Evolutionary conservation across 1,284 basidiomycete genomes (phyloP).

Genomic region (Flammula alnicola): DNA sequence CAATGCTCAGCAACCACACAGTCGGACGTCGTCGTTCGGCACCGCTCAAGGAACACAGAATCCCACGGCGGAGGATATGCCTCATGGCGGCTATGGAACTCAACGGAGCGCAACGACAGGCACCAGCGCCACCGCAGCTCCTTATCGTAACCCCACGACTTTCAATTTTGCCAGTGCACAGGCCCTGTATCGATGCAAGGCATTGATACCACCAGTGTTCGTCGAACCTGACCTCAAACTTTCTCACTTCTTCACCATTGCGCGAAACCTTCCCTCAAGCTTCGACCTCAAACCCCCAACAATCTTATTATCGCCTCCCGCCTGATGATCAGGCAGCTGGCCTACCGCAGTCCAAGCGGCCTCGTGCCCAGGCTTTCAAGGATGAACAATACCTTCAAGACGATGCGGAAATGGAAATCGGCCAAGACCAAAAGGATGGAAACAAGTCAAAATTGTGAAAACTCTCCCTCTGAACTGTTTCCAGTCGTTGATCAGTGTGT

Average conservation of each 20-base stretch:
- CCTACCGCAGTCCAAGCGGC: slow-evolving; percentile 33
- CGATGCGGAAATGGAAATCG: slow-evolving; percentile 37
- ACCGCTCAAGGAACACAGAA: slow-evolving; percentile 6
- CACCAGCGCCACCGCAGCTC: slow-evolving; percentile 10
- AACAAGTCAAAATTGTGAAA: slow-evolving; percentile 54
- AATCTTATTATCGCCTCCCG: slow-evolving; percentile 26
- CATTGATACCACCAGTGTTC: slow-evolving; percentile 6
- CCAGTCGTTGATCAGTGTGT: slow-evolving; percentile 5
- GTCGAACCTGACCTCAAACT: slow-evolving; percentile 8
- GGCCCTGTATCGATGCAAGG: slow-evolving; percentile 10
- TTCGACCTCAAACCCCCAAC: slow-evolving; percentile 15
- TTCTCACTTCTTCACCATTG: slow-evolving; percentile 29
- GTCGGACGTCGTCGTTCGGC: slow-evolving; percentile 14
- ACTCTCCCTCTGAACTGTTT: slow-evolving; percentile 39
- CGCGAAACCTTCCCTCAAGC: slow-evolving; percentile 28
- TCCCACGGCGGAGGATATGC: slow-evolving; percentile 11
- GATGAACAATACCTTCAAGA: slow-evolving; percentile 40
- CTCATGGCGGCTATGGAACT: slow-evolving; percentile 16
- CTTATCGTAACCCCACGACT: slow-evolving; percentile 21
- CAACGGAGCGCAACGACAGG: slow-evolving; percentile 12
- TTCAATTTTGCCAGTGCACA: slow-evolving; percentile 21
- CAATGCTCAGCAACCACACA: slow-evolving; percentile 26
- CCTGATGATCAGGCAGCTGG: slow-evolving; percentile 6
- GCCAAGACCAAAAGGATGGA: slow-evolving; percentile 39
- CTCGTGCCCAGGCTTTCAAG: slow-evolving; percentile 28